phyloP scores from a whole-genome alignment of 2,329 filamentous ascomycete species.

The Colletotrichum tropicale region DNA sequence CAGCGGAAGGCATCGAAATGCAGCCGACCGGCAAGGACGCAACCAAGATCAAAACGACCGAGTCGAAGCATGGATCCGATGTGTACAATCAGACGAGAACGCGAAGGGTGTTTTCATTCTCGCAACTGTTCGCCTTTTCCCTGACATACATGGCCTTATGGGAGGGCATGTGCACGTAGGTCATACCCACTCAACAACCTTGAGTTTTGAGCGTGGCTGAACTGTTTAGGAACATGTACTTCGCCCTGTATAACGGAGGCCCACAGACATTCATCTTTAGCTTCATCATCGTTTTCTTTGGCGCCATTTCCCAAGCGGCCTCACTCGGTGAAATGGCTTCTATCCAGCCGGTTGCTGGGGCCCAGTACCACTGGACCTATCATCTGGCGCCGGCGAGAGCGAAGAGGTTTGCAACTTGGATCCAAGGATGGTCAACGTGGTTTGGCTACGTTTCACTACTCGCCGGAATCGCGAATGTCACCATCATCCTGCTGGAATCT shows the following conservation, averaged over 20 bases:
- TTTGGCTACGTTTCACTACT: background rate
- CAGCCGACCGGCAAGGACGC: background rate
- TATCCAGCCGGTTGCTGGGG: background rate
- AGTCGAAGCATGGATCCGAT: background rate
- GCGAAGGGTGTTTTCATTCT: background rate
- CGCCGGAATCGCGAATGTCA: background rate
- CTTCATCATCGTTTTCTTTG: background rate
- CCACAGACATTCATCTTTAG: constrained; percentile 3
- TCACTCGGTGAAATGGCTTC: background rate
- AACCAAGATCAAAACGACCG: background rate
- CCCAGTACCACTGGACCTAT: background rate
- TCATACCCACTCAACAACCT: too few species aligned
- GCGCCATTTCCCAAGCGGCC: background rate
- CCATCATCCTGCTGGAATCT: background rate
- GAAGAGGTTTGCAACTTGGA: background rate
- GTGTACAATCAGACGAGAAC: background rate
- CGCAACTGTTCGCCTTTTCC: background rate
- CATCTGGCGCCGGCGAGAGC: background rate
- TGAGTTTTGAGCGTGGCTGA: too few species aligned
- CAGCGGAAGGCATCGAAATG: background rate
- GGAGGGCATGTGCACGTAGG: constrained; percentile 7
- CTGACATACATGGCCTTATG: background rate
- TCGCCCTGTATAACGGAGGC: background rate
- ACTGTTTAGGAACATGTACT: background rate
- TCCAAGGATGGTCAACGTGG: background rate